Evolutionary conservation across 2,329 filamentous ascomycete species (phyloP), one percentile per base, ranked within the genome.

Genomic region (Aspergillus brunneoviolaceus): DNA sequence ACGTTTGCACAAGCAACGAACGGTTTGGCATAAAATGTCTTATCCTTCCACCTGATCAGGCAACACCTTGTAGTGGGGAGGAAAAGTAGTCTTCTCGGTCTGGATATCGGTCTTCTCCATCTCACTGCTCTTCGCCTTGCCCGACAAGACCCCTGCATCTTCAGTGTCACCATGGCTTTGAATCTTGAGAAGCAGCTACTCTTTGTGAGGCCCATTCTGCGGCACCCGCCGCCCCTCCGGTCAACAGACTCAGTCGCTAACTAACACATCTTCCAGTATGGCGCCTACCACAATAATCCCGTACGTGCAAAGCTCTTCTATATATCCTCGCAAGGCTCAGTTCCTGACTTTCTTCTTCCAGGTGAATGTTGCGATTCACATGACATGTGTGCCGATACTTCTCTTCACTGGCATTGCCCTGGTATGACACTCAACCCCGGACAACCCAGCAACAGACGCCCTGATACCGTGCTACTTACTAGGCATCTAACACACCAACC

Each of bases 141-240:
- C 14, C 14, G 48, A 31, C 12, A 31, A 58, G 19, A 39, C 33
- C 19, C 23, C 47, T 45, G 16, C 39, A 16, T 45, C n/a, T 45
- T 19, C 16, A 7, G 39, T 45, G 39, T 47, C 51, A 68, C 60
- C 23, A 80, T 80, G 78, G 71, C 77, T 42, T 75, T 88, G 63
- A 86, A 88, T 69, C 81, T 89, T 21, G 86, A 89, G 75, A 87
- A 86, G 74, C 86, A 88, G 75, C 78, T 88, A 63, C 81, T 84
- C 65, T 88, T 88, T 71, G 86, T 89, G 81, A 74, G 86, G 74
- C 23, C 49, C 45, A 29, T 56, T 72, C 61, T 54, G 50, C 58
- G 61, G 45, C 58, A 53, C 51, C 27, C 31, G 42, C 35, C 45
- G 49, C 55, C 55, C 39, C 19, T 33, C 35, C 45, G 25, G 14